phyloP scores from a whole-genome alignment of 192 early-diverging fungal species.

The Phlyctochytrium planicorne region DNA sequence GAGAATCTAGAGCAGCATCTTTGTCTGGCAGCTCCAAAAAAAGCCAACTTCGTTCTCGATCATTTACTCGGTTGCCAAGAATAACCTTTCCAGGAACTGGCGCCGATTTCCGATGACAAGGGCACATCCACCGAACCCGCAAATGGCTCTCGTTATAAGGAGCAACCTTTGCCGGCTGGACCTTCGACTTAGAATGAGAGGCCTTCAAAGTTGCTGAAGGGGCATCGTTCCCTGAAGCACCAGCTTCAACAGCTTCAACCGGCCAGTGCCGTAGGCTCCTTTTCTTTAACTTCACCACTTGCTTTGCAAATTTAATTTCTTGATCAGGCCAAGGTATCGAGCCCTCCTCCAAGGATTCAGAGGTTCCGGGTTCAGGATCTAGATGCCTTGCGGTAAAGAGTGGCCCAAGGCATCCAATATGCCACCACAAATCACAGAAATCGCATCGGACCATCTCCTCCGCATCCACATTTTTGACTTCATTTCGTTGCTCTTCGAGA shows the following conservation, averaged over 20 bases:
- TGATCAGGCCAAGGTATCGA: too few relatives aligned
- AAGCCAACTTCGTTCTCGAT: background rate
- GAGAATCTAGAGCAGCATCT: background rate
- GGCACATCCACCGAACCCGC: background rate
- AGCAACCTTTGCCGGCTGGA: too few relatives aligned
- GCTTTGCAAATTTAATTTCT: too few relatives aligned
- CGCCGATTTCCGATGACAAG: background rate
- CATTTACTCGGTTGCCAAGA: background rate
- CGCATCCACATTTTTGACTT: background rate
- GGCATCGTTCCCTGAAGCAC: too few relatives aligned
- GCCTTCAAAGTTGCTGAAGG: too few relatives aligned
- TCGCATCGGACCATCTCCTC: background rate
- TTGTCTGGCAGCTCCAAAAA: background rate
- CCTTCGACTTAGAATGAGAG: too few relatives aligned
- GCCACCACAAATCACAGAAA: background rate
- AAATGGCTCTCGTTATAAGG: background rate
- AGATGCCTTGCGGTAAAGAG: too few relatives aligned
- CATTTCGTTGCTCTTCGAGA: background rate
- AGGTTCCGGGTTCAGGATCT: too few relatives aligned
- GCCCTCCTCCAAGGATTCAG: too few relatives aligned
- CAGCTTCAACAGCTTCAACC: too few relatives aligned
- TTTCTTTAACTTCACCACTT: too few relatives aligned
- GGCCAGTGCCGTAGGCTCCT: too few relatives aligned
- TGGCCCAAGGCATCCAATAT: background rate
- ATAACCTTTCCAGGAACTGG: background rate